These are phyloP conservation scores for Suillus variegatus DNA, from an alignment of 768 basidiomycete species.

Conservation along the genomic window DNA sequence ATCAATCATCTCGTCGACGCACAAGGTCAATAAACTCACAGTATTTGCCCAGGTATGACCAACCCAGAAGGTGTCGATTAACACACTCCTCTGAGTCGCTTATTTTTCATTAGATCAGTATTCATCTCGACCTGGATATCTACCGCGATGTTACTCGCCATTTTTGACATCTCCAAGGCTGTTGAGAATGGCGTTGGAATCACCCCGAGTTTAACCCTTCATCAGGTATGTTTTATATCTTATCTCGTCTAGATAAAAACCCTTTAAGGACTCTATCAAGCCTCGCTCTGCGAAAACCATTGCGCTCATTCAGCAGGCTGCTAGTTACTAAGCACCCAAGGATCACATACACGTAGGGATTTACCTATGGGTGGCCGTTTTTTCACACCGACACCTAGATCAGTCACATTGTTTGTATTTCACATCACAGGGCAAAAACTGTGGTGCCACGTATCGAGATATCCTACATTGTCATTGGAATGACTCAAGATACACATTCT, in stretches of 20 bases:
- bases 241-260: neutral
- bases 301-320: slow-evolving; percentile 46
- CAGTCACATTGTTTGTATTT: too few relatives aligned
- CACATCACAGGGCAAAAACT: too few relatives aligned
- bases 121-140: slow-evolving; percentile 44
- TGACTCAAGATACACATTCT: too few relatives aligned
- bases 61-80: neutral
- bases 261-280: slow-evolving; percentile 42
- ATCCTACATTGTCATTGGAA: too few relatives aligned
- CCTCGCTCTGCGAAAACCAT: slow-evolving; percentile 53
- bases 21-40: neutral
- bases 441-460: too few relatives aligned
- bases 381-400: too few relatives aligned
- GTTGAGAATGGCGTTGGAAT: slow-evolving; percentile 41
- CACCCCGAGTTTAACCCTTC: slow-evolving; percentile 51
- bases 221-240: slow-evolving; percentile 31
- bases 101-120: slow-evolving; percentile 31
- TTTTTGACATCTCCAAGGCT: slow-evolving; percentile 41
- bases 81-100: slow-evolving; percentile 18
- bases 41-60: slow-evolving; percentile 30
- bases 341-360: too few relatives aligned
- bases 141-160: slow-evolving; percentile 41
- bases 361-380: too few relatives aligned
- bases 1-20: slow-evolving; percentile 19
- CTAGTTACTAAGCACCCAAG: too few relatives aligned